Conservation (phyloP, 306 rosid genomes). For the Prunus mira region DNA sequence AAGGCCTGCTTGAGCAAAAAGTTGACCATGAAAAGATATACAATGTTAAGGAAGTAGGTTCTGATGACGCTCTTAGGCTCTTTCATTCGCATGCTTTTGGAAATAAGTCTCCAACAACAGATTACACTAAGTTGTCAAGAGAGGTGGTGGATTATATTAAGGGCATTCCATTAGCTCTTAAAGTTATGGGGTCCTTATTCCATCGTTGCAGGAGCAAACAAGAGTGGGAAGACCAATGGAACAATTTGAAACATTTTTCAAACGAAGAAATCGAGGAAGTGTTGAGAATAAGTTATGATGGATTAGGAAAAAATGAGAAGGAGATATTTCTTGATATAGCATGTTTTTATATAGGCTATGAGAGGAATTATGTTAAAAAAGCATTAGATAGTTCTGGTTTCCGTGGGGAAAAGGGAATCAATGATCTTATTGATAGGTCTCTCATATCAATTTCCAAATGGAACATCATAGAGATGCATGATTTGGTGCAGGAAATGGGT, state of each 20-base stretch:
- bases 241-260: too few species aligned
- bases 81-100: neutral
- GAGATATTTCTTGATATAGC: neutral
- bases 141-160: neutral
- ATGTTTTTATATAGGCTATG: fast-evolving
- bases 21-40: too few species aligned
- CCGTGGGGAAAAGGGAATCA: fast-evolving
- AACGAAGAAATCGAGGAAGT: neutral
- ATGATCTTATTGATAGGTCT: too few species aligned
- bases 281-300: neutral
- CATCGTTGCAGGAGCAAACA: neutral
- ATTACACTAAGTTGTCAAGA: neutral
- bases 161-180: neutral
- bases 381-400: too few species aligned
- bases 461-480: too few species aligned
- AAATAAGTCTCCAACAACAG: neutral
- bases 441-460: too few species aligned
- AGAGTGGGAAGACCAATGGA: neutral
- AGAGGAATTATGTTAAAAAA: fast-evolving
- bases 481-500: too few species aligned
- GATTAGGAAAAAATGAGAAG: neutral
- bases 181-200: neutral
- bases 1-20: too few species aligned
- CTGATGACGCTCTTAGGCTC: neutral
- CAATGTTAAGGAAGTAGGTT: neutral